phyloP scores from a whole-genome alignment of 2,329 filamentous ascomycete genomes.

The Teratosphaeria epicoccoides region DNA sequence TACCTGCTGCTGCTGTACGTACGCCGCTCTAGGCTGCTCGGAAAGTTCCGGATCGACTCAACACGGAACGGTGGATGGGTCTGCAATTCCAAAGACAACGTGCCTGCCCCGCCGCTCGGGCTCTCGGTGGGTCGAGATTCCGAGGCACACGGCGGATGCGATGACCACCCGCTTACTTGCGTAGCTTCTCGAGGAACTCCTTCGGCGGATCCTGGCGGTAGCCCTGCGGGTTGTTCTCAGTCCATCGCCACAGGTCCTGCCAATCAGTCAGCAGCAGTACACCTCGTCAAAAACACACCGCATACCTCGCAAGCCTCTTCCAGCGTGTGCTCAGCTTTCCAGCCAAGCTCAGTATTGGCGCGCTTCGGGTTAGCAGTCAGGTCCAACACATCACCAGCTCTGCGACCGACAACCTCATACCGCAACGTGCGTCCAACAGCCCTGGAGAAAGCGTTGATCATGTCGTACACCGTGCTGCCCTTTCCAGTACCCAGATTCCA shows the following conservation, averaged over 20 bases:
- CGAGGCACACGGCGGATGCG: background rate
- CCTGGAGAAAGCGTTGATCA: conserved; percentile 84
- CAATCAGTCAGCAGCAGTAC: background rate
- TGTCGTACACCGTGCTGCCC: conserved; percentile 93
- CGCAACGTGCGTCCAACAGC: conserved; percentile 77
- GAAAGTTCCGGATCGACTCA: background rate
- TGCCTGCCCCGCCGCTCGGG: background rate
- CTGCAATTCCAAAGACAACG: too few relatives aligned
- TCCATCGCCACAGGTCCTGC: conserved; percentile 90
- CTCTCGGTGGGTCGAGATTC: background rate
- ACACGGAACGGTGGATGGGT: too few relatives aligned
- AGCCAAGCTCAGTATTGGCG: conserved; percentile 79
- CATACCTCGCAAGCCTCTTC: conserved; percentile 69
- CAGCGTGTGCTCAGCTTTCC: conserved; percentile 83
- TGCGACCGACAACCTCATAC: conserved; percentile 74
- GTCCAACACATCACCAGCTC: conserved; percentile 84
- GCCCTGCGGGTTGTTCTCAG: conserved; percentile 88
- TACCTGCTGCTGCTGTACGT: background rate
- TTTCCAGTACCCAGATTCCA: conserved; percentile 96
- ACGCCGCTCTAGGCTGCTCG: background rate
- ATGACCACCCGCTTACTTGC: background rate
- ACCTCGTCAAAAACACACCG: too few relatives aligned
- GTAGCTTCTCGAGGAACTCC: conserved; percentile 54
- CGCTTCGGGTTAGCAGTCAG: conserved; percentile 83
- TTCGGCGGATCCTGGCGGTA: conserved; percentile 87